Evolutionary conservation across 805 yeast species (phyloP), one percentile per base, ranked within the genome.

Genomic region (Zygoascus bituminiphila): DNA sequence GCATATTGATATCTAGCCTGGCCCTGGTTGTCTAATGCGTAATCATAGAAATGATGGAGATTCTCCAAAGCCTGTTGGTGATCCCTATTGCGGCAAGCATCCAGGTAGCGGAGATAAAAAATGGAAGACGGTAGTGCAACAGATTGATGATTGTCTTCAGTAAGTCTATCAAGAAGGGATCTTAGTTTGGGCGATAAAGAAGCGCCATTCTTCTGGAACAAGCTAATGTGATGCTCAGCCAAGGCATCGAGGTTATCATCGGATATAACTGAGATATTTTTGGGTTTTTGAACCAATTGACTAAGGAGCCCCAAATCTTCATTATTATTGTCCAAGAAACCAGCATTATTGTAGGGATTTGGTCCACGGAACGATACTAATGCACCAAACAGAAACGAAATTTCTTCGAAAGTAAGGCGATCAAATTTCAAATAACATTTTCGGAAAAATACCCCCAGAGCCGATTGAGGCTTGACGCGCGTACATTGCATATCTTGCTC

Each of bases 1-100:
- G 94, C 89, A 62, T 82, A 82, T 59, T 86, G 95, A 57, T 84
- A 86, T 54, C 79, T 79, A 40, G 75, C 72, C 49, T 78, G 77
- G 29, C 79, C 78, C 53, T 75, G 75, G 49, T 74, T 76, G 8
- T 88, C 78, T 64, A 84, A 79, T 79, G 82, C 79, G 57, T 84
- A 83, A 62, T 85, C 94, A 61, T 81, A 85, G 52, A 76, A 78
- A 39, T 76, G 62, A 57, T 77, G 78, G 57, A 85, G 61, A 57
- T 81, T 67, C 66, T 81, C 68, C 62, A 75, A 40, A 59, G 76
- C 69, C 33, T 57, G 61, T 39, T 69, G 83, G 57, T 82, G 84
- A 57, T 85, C 84, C 4, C 79, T 76, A 10, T 64, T 70, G 47
- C 73, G 71, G 57, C 81, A 72, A 51, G 73, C 72, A 54, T 82